Percentiles rank a stretch among this genome's conserved stretches.
phyloP scores from a whole-genome alignment of 2,329 filamentous ascomycete species.

The Ambrosiella beaveri region DNA sequence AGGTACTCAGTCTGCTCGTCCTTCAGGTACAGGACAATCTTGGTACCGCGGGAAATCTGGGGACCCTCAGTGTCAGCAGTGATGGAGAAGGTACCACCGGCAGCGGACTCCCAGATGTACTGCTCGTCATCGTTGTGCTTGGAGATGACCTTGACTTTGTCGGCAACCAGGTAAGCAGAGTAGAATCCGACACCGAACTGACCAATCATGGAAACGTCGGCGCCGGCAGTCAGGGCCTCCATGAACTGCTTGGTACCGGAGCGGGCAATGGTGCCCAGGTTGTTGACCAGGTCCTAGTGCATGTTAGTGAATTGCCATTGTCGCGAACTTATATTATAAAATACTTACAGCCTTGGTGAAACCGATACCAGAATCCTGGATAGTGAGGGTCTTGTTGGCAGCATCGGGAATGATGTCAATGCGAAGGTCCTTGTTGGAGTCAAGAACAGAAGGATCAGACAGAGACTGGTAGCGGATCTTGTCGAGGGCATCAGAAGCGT shows the following conservation, averaged over 20 bases:
- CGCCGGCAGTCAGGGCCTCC: constrained; percentile 95
- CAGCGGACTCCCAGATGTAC: constrained; percentile 97
- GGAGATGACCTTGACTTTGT: constrained; percentile 86
- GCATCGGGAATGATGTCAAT: constrained; percentile 98
- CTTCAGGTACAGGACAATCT: constrained; percentile 98
- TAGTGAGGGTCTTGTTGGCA: constrained; percentile 92
- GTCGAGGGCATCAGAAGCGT: constrained; percentile 96
- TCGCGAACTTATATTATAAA: neutral
- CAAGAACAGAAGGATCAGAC: constrained; percentile 92
- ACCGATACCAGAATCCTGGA: constrained; percentile 96
- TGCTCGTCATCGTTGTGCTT: constrained; percentile 99
- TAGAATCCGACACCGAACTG: constrained; percentile 99
- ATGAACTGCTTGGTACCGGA: constrained; percentile 99
- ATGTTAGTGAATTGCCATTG: constrained; percentile 21
- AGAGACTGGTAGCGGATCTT: constrained; percentile 99
- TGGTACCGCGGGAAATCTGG: constrained; percentile 82
- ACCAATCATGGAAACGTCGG: constrained; percentile 99
- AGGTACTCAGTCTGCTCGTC: constrained; percentile 98
- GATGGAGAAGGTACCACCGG: constrained; percentile 94
- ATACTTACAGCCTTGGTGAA: constrained; percentile 98
- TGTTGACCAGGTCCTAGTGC: constrained; percentile 86
- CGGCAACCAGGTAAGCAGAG: constrained; percentile 97
- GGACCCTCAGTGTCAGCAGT: constrained; percentile 77
- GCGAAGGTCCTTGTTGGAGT: constrained; percentile 91
- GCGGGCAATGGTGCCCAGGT: constrained; percentile 97